Percentiles rank a stretch among this genome's conserved stretches.
phyloP scores from a whole-genome alignment of 2,329 filamentous ascomycete genomes.

The Hypocrella siamensis region DNA sequence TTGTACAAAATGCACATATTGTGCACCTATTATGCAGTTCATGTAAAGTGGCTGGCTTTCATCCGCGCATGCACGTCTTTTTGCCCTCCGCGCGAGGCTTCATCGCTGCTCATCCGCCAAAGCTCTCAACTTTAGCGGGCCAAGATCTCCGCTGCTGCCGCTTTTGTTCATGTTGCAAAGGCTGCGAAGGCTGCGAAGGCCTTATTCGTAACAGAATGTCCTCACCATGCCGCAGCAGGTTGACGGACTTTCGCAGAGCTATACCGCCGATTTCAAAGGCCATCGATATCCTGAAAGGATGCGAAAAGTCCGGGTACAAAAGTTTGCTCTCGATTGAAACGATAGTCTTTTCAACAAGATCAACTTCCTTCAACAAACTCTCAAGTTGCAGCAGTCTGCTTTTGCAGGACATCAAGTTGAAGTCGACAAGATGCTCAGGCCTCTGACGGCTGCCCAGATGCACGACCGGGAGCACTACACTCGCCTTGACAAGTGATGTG shows the following conservation, averaged over 20 bases:
- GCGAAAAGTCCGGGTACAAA: conserved; percentile 13
- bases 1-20: too few species aligned
- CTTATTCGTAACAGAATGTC: too few species aligned
- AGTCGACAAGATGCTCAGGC: conserved; percentile 1
- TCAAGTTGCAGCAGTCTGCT: conserved; percentile 18
- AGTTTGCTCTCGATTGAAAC: conserved; percentile 19
- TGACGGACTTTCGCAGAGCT: conserved; percentile 8
- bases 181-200: too few species aligned
- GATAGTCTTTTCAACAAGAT: conserved; percentile 12
- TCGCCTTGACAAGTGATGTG: conserved; percentile 7
- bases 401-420: too few species aligned
- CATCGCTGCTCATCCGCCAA: too few species aligned
- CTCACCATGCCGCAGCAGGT: conserved; percentile 10
- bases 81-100: too few species aligned
- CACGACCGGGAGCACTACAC: conserved; percentile 3
- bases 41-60: too few species aligned
- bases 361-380: conserved; percentile 17
- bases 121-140: too few species aligned
- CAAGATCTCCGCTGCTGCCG: too few species aligned
- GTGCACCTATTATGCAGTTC: too few species aligned
- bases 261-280: conserved; percentile 11
- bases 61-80: too few species aligned
- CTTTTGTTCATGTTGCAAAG: too few species aligned
- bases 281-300: conserved; percentile 14
- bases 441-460: not conserved